Percentiles rank a stretch among this genome's conserved stretches.
phyloP scores from a whole-genome alignment of 257 asterid species.

The Cruciata laevipes region DNA sequence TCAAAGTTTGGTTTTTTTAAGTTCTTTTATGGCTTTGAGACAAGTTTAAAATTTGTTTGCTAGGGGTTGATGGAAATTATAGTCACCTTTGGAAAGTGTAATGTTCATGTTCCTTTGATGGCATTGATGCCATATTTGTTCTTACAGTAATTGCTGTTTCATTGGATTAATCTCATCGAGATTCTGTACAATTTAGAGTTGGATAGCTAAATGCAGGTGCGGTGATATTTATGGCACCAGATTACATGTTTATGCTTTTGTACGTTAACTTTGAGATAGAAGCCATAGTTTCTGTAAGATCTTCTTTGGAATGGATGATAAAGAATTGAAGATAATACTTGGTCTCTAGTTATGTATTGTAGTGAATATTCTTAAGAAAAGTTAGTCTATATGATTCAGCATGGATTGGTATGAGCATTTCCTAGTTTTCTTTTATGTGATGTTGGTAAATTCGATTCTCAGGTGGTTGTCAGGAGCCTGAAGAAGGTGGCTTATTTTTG shows the following conservation, averaged over 20 bases:
- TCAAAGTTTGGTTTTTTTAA: not conserved
- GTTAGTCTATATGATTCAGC: not conserved
- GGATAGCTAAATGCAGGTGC: not conserved
- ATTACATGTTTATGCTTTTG: not conserved
- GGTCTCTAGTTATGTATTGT: too few species aligned
- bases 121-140: not conserved
- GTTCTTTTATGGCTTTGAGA: not conserved
- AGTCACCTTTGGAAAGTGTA: not conserved
- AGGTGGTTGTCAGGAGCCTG: conserved; percentile 90
- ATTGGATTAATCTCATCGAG: not conserved
- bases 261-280: not conserved
- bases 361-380: not conserved
- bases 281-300: not conserved
- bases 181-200: not conserved
- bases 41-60: not conserved
- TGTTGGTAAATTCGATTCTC: conserved; percentile 23
- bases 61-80: not conserved
- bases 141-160: not conserved
- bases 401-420: not conserved
- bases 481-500: conserved; percentile 68
- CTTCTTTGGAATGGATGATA: not conserved
- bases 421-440: not conserved
- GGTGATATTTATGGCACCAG: not conserved
- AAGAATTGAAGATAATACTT: not conserved
- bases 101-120: not conserved